Percentiles rank a stretch among this genome's conserved stretches.
phyloP scores from a whole-genome alignment of 2,329 filamentous ascomycete species.

The Fulvia fulva region DNA sequence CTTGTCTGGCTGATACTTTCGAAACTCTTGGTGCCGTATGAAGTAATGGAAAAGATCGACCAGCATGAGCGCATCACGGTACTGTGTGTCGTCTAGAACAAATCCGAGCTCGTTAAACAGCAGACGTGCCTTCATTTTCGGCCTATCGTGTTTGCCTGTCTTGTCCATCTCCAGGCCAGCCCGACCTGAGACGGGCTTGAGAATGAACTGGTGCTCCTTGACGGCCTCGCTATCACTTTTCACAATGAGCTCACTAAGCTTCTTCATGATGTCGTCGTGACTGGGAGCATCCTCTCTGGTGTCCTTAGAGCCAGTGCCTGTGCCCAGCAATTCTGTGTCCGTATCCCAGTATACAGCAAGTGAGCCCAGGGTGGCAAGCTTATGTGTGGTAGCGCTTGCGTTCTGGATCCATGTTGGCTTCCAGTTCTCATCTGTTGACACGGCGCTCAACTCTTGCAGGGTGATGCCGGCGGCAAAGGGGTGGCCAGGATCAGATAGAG shows the following conservation, averaged over 20 bases:
- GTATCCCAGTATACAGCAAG: conserved; percentile 98
- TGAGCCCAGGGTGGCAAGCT: conserved; percentile 84
- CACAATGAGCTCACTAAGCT: conserved; percentile 77
- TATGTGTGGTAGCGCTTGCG: conserved; percentile 77
- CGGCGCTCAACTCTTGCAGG: conserved; percentile 91
- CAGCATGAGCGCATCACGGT: conserved; percentile 95
- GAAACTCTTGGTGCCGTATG: conserved; percentile 95
- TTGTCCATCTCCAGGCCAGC: conserved; percentile 95
- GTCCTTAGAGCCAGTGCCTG: conserved; percentile 67
- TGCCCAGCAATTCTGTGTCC: conserved; percentile 76
- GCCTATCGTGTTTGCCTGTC: conserved; percentile 70
- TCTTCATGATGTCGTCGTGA: conserved; percentile 72
- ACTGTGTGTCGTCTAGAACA: conserved; percentile 96
- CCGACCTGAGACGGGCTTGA: conserved; percentile 92
- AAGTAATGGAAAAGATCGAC: conserved; percentile 98
- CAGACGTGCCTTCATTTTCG: conserved; percentile 85
- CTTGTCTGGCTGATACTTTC: conserved; percentile 81
- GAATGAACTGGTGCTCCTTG: conserved; percentile 78
- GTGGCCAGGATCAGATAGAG: conserved; percentile 88
- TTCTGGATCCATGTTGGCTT: conserved; percentile 93
- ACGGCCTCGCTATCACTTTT: conserved; percentile 57
- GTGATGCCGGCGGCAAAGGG: conserved; percentile 92
- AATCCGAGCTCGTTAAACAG: conserved; percentile 97
- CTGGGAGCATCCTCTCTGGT: conserved; percentile 58
- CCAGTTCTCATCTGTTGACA: conserved; percentile 95